Evolutionary conservation across 2,329 filamentous ascomycete genomes (phyloP), one percentile per base, ranked within the genome.

Genomic region (Aureobasidium namibiae): DNA sequence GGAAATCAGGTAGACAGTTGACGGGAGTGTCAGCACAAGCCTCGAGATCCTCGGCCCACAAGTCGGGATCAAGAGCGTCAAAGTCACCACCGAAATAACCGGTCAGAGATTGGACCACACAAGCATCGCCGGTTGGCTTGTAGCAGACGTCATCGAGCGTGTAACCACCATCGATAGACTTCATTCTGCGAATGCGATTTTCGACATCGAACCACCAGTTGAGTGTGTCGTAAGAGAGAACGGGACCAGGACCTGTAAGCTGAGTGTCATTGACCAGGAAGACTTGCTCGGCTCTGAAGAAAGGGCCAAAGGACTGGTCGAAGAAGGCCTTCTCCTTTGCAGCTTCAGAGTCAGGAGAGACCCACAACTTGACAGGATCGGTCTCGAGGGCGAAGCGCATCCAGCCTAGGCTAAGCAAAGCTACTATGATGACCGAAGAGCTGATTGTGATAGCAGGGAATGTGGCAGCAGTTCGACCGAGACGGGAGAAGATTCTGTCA

Each of bases 161-260:
- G 56, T 87, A 81, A 7, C 84, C 86, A 56, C 83, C 84, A 21
- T 85, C 78, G 14, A 82, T 70, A 2, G 91, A 90, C 69, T 87
- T 87, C 59, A 95, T 80, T 41, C 83, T 79, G 60, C 81, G 80
- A 36, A 97, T 84, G 50, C 86, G 85, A 65, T 84, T 83, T 71
- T 99, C 94, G 1, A 97, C 86, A 62, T 86, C 89, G 69, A 94
- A 89, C 94, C 92, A 97, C 94, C 94, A 99, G 26, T 81, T 77
- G 10, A 99, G 78, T 0, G 89, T 96, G 9, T 96, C 90, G 65
- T 95, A 94, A 71, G 83, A 91, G 60, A 99, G 75, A 1, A 97
- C 90, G 0, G 90, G 89, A 0, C 88, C 85, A 2, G 85, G 80
- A 0, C 82, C 83, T 2, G 79, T 78, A 2, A 80, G 67, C 0